Percentiles rank a stretch among this genome's conserved stretches.
Evolutionary conservation across 1,139 yeast genomes (phyloP).

Genomic region (Protomyces gravidus): DNA sequence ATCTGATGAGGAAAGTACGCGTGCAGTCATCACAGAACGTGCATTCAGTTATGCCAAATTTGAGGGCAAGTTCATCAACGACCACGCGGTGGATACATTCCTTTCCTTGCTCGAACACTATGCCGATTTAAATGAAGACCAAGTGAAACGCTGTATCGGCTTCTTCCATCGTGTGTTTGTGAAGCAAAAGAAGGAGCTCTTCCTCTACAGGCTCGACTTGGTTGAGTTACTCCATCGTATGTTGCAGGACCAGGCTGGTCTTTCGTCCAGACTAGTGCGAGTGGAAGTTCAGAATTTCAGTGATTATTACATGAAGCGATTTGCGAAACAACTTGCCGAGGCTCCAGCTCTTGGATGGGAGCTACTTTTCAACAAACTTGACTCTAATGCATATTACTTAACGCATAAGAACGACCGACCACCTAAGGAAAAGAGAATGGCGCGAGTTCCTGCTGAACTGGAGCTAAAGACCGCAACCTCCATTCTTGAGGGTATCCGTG

Average conservation of each 20-base stretch:
- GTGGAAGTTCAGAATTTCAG: slow-evolving; percentile 63
- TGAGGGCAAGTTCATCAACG: slow-evolving; percentile 38
- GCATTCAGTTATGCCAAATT: slow-evolving; percentile 50
- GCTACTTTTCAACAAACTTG: slow-evolving; percentile 60
- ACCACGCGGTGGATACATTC: slow-evolving; percentile 49
- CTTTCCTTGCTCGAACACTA: slow-evolving; percentile 53
- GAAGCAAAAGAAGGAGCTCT: slow-evolving; percentile 56
- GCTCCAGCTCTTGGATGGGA: slow-evolving; percentile 63
- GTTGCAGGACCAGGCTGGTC: slow-evolving; percentile 40
- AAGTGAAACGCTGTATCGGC: slow-evolving; percentile 60
- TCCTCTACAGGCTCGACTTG: slow-evolving; percentile 70
- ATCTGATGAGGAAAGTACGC: slow-evolving; percentile 40
- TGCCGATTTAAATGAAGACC: slow-evolving; percentile 57
- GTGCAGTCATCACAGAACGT: slow-evolving; percentile 47
- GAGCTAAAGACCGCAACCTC: slow-evolving; percentile 29
- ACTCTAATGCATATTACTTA: slow-evolving; percentile 47
- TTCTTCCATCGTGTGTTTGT: slow-evolving; percentile 72
- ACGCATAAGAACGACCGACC: slow-evolving; percentile 55
- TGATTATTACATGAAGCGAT: slow-evolving; percentile 60
- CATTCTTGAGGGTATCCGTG: slow-evolving; percentile 23
- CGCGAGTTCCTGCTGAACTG: slow-evolving; percentile 29
- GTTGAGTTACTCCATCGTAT: slow-evolving; percentile 54
- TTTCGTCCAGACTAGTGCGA: slow-evolving; percentile 47
- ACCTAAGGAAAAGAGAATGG: slow-evolving; percentile 4
- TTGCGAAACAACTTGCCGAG: slow-evolving; percentile 50